These are phyloP conservation scores for Blepharisma stoltei DNA, from an alignment of 73 alveolate species.

Conservation along the genomic window DNA sequence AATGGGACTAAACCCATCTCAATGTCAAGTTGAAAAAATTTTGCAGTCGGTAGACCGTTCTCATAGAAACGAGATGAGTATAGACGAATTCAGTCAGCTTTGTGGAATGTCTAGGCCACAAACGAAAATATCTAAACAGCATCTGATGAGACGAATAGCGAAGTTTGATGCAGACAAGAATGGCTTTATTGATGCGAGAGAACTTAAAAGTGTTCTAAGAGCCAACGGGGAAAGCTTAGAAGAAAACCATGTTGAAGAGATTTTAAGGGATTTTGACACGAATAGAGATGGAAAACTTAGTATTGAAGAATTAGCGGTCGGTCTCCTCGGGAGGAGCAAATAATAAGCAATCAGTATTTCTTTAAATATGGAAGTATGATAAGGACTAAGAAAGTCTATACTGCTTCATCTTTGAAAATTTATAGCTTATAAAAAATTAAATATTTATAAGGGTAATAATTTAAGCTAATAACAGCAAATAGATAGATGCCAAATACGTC, in stretches of 20 bases:
- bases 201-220: not conserved
- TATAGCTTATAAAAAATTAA: too few relatives aligned
- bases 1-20: conserved; percentile 4
- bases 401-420: too few relatives aligned
- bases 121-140: not conserved
- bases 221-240: not conserved
- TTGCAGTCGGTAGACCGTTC: not conserved
- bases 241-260: not conserved
- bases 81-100: not conserved
- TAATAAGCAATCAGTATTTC: too few relatives aligned
- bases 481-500: too few relatives aligned
- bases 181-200: not conserved
- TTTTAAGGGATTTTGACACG: conserved; percentile 14
- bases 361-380: too few relatives aligned
- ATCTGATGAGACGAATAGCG: not conserved
- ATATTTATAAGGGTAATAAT: too few relatives aligned
- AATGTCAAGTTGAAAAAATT: not conserved
- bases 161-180: not conserved
- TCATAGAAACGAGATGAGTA: not conserved
- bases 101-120: not conserved
- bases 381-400: too few relatives aligned
- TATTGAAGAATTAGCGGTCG: conserved; percentile 50
- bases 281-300: not conserved
- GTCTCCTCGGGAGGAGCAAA: conserved; percentile 36
- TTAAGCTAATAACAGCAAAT: too few relatives aligned